Conservation (phyloP, 257 asterid genomes). For the Solanum bulbocastanum region DNA sequence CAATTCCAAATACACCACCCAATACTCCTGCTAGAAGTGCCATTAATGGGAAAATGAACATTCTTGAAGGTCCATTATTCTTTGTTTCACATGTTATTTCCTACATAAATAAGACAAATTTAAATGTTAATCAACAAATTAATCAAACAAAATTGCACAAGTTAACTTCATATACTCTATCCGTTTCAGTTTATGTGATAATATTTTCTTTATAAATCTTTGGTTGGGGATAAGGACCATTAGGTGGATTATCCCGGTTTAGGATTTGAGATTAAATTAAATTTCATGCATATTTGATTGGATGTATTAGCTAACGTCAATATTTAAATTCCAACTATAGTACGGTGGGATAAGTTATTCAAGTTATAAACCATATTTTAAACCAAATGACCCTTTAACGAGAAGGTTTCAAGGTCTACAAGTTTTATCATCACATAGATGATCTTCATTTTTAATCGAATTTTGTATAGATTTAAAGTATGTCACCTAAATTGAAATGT, state of each 20-base stretch:
- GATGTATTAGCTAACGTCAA: neutral
- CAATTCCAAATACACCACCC: slow-evolving; percentile 88
- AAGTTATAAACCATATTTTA: neutral
- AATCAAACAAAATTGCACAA: neutral
- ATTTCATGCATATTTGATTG: neutral
- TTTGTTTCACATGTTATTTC: slow-evolving; percentile 17
- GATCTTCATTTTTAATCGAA: neutral
- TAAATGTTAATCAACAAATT: neutral
- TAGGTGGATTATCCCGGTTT: neutral
- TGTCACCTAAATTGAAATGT: neutral
- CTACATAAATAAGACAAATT: slow-evolving; percentile 9
- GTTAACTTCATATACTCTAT: neutral
- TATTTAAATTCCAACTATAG: neutral
- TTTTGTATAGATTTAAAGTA: neutral
- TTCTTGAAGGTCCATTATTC: slow-evolving; percentile 1
- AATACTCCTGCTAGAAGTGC: slow-evolving; percentile 69
- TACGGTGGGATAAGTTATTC: neutral
- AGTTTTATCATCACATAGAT: neutral
- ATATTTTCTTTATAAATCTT: neutral
- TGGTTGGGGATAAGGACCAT: neutral
- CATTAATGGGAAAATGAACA: slow-evolving; percentile 54
- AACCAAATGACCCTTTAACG: neutral
- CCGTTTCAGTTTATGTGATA: neutral
- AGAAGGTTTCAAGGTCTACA: neutral
- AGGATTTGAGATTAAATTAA: neutral